Evolutionary conservation across 805 yeast species (phyloP), one percentile per base, ranked within the genome.

Genomic region (Metschnikowia aberdeeniae): DNA sequence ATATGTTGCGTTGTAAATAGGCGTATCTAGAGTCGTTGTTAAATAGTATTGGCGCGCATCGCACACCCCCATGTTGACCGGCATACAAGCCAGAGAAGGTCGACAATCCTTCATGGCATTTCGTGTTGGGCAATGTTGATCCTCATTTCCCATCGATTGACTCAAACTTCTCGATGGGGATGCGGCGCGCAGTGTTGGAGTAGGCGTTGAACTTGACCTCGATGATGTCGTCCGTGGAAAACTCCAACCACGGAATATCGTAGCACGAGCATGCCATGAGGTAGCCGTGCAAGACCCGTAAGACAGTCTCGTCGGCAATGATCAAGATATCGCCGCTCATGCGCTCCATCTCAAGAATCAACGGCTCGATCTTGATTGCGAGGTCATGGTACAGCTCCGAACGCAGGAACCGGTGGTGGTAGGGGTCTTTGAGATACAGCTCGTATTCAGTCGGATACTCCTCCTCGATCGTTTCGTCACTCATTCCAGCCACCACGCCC

Each of bases 341-440:
- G 55, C 97, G 78, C 64, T 93, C 99, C 81, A 93, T 84, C 64
- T 93, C 98, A 61, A 93, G 74, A 49, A 93, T 80, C 44, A 93
- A 72, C 0, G 98, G 96, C 66, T 93, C 99, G 68, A 93, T 78
- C 56, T 96, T 81, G 31, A 93, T 84, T 0, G 99, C 98, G 46
- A 93, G 75, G 64, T 93, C 99, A 65, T 93, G 99, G 61, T 89
- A 93, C 41, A 95, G 86, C 67, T 93, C 99, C 0, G 95, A 89
- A 40, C 98, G 75, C 2, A 96, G 87, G 61, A 79, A 93, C 48
- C 99, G 74, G 61, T 85, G 92, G 65, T 93, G 97, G 60, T 93
- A 93, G 1, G 97, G 97, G 62, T 92, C 97, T 48, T 72, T 66
- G 46, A 66, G 45, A 59, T 81, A 86, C 55, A 77, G 81, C 49